Evolutionary conservation across 495 filamentous ascomycete species (phyloP).

Genomic region (Xylaria venustula): DNA sequence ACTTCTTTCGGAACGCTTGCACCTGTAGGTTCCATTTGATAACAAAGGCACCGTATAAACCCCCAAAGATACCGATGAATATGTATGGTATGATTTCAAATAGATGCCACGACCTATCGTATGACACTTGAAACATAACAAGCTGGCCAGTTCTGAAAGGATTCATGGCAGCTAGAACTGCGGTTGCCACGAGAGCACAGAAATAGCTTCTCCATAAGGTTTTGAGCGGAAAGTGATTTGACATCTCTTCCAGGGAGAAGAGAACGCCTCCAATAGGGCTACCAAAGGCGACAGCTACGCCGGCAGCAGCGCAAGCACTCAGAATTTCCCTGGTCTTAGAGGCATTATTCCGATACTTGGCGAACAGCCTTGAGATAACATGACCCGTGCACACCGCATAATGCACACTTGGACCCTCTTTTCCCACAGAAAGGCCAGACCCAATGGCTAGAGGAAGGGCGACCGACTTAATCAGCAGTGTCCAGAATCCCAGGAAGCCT

Average conservation of each 20-base stretch:
- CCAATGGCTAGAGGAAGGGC: constrained; percentile 89
- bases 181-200: constrained; percentile 93
- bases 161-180: constrained; percentile 93
- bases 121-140: constrained; percentile 98
- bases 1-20: constrained; percentile 93
- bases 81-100: constrained; percentile 95
- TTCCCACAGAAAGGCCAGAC: constrained; percentile 92
- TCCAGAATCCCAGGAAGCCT: constrained; percentile 91
- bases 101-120: constrained; percentile 96
- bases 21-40: constrained; percentile 97
- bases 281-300: constrained; percentile 94
- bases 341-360: constrained; percentile 89
- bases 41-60: constrained; percentile 93
- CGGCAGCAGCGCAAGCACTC: constrained; percentile 90
- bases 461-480: constrained; percentile 90
- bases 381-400: constrained; percentile 98
- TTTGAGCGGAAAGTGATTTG: constrained; percentile 95
- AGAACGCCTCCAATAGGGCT: constrained; percentile 96
- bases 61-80: constrained; percentile 88
- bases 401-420: constrained; percentile 96
- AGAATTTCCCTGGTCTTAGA: constrained; percentile 94
- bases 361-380: constrained; percentile 89
- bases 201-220: constrained; percentile 99
- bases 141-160: constrained; percentile 97
- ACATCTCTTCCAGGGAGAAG: constrained; percentile 98